Evolutionary conservation across 116 monocot species (phyloP), one percentile per base, ranked within the genome.

Genomic region (Posidonia oceanica): DNA sequence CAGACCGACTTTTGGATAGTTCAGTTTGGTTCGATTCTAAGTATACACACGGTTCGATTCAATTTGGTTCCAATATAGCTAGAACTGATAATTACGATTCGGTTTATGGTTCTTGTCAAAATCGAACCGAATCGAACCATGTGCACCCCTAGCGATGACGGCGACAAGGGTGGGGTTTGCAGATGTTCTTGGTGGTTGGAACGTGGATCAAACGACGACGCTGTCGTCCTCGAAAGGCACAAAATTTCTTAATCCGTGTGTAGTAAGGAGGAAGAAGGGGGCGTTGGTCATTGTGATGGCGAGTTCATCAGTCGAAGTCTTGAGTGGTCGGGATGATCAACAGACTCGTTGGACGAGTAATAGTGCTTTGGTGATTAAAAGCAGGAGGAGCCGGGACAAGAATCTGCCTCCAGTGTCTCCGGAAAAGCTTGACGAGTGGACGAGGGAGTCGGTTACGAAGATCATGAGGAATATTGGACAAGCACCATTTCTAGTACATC

Each of bases 391-490:
- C 22, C 15, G 36, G 1, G 36, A 21, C 63, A 39, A 51, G 2
- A 51, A 63, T 36, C 54, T 22, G 15, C 23, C 60, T 4, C 59
- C 71, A 5, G 51, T 86, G n/a, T 69, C 84, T 5, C 54, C 70
- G 3, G 82, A 88, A 66, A 84, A 72, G 59, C 42, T 93, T 40
- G 93, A 93, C n/a, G 54, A 69, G 7, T 93, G 88, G 93, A 74
- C 86, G 68, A 67, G 69, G 14, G 83, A 83, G 0, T 93, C 86
- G 16, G 36, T 86, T 40, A 61, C 55, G 5, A 86, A 91, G 94
- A 94, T 91, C 16, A 86, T 96, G 75, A 79, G 76, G 75, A 81
- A 88, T 73, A 82, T 83, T 2, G 84, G 80, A 14, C 77, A 89
- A 54, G 88, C 86, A 3, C 88, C 96, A 1, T 87, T 88, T 44